These are phyloP conservation scores for Vararia minispora DNA, from an alignment of 768 basidiomycete genomes.

Conservation along the genomic window DNA sequence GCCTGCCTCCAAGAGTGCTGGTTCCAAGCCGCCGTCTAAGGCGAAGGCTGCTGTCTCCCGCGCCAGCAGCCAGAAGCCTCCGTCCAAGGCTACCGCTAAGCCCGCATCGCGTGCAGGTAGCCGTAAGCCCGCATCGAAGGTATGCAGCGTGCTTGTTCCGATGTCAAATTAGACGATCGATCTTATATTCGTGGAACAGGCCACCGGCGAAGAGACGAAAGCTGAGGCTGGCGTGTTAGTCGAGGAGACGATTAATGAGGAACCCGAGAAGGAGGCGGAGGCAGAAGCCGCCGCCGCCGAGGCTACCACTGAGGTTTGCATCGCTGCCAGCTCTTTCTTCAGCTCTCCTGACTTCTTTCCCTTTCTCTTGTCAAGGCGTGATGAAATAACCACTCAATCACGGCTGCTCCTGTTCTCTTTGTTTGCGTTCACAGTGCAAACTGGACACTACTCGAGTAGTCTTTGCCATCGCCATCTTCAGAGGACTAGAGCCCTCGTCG, in stretches of 20 bases:
- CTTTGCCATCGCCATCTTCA: too few species aligned
- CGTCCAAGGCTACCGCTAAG: slow-evolving; percentile 22
- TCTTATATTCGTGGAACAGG: slow-evolving; percentile 3
- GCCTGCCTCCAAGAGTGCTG: slow-evolving; percentile 26
- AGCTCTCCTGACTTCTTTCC: too few species aligned
- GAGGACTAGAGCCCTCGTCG: too few species aligned
- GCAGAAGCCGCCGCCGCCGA: slow-evolving; percentile 4
- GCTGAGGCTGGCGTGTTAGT: slow-evolving; percentile 4
- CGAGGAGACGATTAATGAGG: slow-evolving; percentile 12
- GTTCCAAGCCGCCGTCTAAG: slow-evolving; percentile 13
- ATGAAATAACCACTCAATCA: too few species aligned
- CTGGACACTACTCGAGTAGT: too few species aligned
- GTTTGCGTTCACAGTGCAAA: too few species aligned
- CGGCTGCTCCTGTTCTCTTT: too few species aligned
- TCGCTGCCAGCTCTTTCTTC: too few species aligned
- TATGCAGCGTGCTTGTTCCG: slow-evolving; percentile 13
- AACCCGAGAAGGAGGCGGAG: slow-evolving; percentile 12
- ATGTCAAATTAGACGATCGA: not conserved
- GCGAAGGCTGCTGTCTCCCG: slow-evolving; percentile 4
- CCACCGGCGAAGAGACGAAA: slow-evolving; percentile 11
- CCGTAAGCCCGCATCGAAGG: slow-evolving; percentile 25
- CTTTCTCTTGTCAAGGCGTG: too few species aligned
- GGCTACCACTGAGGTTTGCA: not conserved
- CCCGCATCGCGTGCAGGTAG: slow-evolving; percentile 16
- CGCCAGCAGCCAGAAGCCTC: slow-evolving; percentile 18